These are phyloP conservation scores for Zasmidium citrigriseum DNA, from an alignment of 2,329 filamentous ascomycete species.

Conservation along the genomic window DNA sequence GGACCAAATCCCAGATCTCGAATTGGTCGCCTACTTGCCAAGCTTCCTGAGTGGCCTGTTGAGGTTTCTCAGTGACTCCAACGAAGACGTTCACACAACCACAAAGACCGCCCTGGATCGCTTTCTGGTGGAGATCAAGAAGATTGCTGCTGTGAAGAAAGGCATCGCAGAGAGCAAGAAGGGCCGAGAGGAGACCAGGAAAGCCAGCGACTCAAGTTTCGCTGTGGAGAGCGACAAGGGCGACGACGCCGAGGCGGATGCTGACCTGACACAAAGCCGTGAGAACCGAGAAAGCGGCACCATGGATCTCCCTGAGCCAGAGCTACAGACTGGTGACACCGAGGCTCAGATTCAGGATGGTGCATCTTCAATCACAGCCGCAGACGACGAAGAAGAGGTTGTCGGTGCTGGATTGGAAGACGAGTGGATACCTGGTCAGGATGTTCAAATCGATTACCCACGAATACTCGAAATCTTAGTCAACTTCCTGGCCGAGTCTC, in stretches of 20 bases:
- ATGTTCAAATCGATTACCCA: conserved; percentile 90
- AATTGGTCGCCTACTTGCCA: conserved; percentile 88
- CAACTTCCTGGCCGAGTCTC: conserved; percentile 78
- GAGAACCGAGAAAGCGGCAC: conserved; percentile 23
- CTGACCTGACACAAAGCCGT: conserved; percentile 19
- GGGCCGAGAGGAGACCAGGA: conserved; percentile 51
- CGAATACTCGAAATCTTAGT: conserved; percentile 91
- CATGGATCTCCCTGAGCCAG: conserved; percentile 13
- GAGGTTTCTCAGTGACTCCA: conserved; percentile 88
- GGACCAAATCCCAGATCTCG: conserved; percentile 94
- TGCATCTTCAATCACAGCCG: conserved; percentile 56
- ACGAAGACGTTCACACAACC: conserved; percentile 89
- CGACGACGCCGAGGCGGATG: conserved; percentile 45
- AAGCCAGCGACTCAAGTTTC: conserved; percentile 27
- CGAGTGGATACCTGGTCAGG: conserved; percentile 96
- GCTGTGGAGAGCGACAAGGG: conserved; percentile 38
- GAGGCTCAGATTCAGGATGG: conserved; percentile 53
- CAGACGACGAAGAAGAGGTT: conserved; percentile 51
- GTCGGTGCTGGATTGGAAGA: conserved; percentile 61
- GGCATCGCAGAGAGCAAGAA: conserved; percentile 85
- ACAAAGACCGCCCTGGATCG: conserved; percentile 87
- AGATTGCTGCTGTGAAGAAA: conserved; percentile 89
- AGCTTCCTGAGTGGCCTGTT: conserved; percentile 88
- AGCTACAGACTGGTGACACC: conserved; percentile 1
- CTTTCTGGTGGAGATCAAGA: conserved; percentile 90